Percentiles rank a stretch among this genome's conserved stretches.
phyloP scores from a whole-genome alignment of 2,329 filamentous ascomycete species.

The Orbilia javanica region DNA sequence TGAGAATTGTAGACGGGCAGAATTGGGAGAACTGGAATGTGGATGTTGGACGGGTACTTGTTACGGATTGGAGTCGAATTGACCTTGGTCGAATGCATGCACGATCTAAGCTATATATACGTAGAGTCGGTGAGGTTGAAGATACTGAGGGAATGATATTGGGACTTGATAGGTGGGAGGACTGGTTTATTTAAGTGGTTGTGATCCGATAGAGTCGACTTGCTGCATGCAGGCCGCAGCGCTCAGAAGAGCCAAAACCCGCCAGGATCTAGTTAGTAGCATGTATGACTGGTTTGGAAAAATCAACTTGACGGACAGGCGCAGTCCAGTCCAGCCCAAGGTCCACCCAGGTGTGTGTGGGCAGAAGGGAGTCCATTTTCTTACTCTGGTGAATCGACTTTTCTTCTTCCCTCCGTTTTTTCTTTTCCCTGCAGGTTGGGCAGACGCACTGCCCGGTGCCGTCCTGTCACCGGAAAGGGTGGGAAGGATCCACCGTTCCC shows the following conservation, averaged over 20 bases:
- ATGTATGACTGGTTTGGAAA: slow-evolving; percentile 36
- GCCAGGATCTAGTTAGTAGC: slow-evolving; percentile 33
- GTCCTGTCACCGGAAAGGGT: too few species aligned
- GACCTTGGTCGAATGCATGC: slow-evolving; percentile 40
- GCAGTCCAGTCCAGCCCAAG: background rate
- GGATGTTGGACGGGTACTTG: slow-evolving; percentile 28
- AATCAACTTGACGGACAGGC: slow-evolving; percentile 10
- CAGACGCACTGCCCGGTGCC: slow-evolving; percentile 41
- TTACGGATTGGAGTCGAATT: slow-evolving; percentile 19
- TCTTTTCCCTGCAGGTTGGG: background rate
- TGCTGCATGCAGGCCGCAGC: slow-evolving; percentile 39
- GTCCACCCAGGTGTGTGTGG: background rate
- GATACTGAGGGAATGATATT: slow-evolving; percentile 10
- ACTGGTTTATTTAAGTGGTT: slow-evolving; percentile 42
- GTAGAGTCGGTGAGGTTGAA: slow-evolving; percentile 2
- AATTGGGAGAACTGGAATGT: background rate
- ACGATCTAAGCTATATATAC: background rate
- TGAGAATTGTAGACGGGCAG: background rate
- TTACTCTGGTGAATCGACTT: slow-evolving; percentile 32
- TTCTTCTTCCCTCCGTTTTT: background rate
- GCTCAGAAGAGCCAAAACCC: slow-evolving; percentile 23
- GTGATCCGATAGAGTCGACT: slow-evolving; percentile 6
- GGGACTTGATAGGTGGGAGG: slow-evolving; percentile 33
- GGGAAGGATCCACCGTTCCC: too few species aligned
- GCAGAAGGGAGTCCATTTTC: background rate